Conservation (phyloP, 352 stramenopile genomes). For the Phytophthora tubulina region DNA sequence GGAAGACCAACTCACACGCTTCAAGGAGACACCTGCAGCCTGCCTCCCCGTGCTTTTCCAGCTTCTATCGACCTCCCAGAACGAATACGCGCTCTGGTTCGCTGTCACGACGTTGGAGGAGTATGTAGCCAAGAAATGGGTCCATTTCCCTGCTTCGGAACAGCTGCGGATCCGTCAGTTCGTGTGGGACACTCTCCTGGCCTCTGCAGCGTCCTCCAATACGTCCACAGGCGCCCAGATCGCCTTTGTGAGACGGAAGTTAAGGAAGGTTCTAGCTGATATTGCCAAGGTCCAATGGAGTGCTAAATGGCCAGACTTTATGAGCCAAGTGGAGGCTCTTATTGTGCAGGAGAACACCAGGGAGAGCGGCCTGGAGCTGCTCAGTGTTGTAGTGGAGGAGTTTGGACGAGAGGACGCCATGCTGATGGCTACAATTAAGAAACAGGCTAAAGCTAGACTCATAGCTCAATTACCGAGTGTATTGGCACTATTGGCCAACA, state of each 20-base stretch:
- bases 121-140: constrained; percentile 74
- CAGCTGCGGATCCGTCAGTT: constrained; percentile 66
- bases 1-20: constrained; percentile 66
- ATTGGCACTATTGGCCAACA: constrained; percentile 55
- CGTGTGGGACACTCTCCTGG: constrained; percentile 67
- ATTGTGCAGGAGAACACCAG: constrained; percentile 53
- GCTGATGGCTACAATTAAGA: constrained; percentile 59
- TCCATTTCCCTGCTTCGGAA: constrained; percentile 52
- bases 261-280: constrained; percentile 79
- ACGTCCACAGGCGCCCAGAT: constrained; percentile 28
- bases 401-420: constrained; percentile 77
- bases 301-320: constrained; percentile 65
- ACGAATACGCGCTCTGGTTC: constrained; percentile 86
- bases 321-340: constrained; percentile 70
- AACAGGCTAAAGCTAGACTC: constrained; percentile 52
- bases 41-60: constrained; percentile 78
- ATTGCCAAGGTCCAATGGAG: constrained; percentile 73
- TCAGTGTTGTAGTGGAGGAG: constrained; percentile 72
- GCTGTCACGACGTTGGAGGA: constrained; percentile 76
- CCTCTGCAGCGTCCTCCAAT: constrained; percentile 10
- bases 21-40: constrained; percentile 60
- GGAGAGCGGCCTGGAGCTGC: constrained; percentile 63
- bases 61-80: constrained; percentile 65
- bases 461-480: constrained; percentile 57
- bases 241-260: constrained; percentile 73